A percentile compares a stretch with the other conserved stretches of the same genome.
Conservation (phyloP, 768 basidiomycete genomes). For the Agaricus sinodeliciosus region DNA sequence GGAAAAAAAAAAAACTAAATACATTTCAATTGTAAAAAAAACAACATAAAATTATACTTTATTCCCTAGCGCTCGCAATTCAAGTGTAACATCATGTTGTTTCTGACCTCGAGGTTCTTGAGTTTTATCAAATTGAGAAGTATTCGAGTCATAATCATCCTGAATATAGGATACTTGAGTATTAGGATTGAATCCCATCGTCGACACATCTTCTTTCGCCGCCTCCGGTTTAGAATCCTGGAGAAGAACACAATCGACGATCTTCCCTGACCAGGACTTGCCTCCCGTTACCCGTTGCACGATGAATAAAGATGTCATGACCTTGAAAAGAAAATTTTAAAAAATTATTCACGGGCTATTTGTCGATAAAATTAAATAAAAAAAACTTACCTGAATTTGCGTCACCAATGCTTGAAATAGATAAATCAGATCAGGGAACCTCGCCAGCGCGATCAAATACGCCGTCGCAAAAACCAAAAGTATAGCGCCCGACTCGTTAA, state of each 20-base stretch:
- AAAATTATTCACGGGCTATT: neutral
- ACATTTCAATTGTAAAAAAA: neutral
- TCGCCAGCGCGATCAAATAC: neutral
- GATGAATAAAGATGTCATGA: neutral
- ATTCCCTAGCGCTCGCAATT: neutral
- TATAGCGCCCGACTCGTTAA: constrained; percentile 1
- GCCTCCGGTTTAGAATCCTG: neutral
- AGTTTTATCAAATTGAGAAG: neutral
- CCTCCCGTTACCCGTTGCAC: constrained; percentile 5
- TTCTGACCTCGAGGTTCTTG: neutral
- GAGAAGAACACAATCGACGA: constrained; percentile 4
- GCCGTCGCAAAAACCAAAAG: constrained; percentile 1
- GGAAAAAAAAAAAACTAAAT: neutral
- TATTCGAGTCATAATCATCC: neutral
- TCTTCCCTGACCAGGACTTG: constrained; percentile 7
- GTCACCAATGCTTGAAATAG: neutral
- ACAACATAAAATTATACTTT: neutral
- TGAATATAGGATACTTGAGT: constrained; percentile 1
- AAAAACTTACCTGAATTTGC: neutral
- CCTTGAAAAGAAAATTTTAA: neutral
- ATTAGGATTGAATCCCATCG: constrained; percentile 8
- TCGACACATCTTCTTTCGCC: neutral
- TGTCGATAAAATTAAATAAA: too few species aligned
- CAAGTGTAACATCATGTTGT: neutral
- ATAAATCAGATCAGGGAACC: neutral